Evolutionary conservation across 345 rosid genomes (phyloP).

Genomic region (Gossypium thurberi): DNA sequence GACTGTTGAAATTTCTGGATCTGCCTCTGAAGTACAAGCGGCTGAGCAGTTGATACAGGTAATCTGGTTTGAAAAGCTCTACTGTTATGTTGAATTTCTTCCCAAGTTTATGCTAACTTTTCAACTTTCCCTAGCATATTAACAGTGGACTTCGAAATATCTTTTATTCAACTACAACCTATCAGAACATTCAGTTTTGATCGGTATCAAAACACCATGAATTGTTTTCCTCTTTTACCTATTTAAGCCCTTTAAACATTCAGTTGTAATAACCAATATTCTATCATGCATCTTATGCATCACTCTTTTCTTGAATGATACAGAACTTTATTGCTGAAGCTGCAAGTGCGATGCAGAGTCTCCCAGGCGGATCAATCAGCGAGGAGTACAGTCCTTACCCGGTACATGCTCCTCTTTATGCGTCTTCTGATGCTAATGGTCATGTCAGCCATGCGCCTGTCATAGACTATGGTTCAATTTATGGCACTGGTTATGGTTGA

Average conservation of each 20-base stretch:
- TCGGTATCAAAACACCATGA: neutral
- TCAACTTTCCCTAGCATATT: neutral
- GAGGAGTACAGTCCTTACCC: neutral
- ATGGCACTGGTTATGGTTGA: neutral
- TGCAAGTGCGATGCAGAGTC: neutral
- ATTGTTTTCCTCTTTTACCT: neutral
- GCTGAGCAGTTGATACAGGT: neutral
- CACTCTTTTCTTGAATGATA: neutral
- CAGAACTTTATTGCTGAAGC: neutral
- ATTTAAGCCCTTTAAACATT: neutral
- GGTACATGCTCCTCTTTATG: neutral
- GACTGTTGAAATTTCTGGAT: conserved; percentile 14
- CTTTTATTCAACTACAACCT: neutral
- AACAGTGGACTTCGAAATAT: neutral
- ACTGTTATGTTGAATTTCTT: neutral
- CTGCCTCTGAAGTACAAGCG: neutral
- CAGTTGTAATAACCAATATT: neutral
- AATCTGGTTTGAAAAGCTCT: neutral
- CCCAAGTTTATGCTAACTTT: neutral
- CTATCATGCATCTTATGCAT: neutral
- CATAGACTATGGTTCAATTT: neutral
- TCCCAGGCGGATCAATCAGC: neutral
- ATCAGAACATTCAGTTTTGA: neutral
- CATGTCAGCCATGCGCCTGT: neutral
- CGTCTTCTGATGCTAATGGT: neutral